Percentiles rank a stretch among this genome's conserved stretches.
Conservation (phyloP, 1,284 basidiomycete species). For the Heterobasidion irregulare region DNA sequence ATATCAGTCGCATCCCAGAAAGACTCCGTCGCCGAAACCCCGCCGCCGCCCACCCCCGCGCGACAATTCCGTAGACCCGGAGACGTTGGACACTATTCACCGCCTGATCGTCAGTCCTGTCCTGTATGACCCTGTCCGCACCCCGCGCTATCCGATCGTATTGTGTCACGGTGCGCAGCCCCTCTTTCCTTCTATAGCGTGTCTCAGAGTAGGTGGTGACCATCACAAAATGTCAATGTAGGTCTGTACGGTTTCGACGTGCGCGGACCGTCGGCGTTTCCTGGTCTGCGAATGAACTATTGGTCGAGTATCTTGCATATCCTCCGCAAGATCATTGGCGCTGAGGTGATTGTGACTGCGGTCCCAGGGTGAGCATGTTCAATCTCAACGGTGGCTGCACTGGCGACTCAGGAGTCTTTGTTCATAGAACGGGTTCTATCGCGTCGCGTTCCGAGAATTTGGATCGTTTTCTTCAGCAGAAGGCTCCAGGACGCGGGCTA, state of each 20-base stretch:
- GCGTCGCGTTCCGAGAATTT: slow-evolving; percentile 76
- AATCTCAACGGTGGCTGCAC: neutral
- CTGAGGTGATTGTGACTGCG: slow-evolving; percentile 91
- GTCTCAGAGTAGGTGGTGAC: slow-evolving; percentile 5
- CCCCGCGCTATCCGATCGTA: slow-evolving; percentile 85
- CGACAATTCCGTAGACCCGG: slow-evolving; percentile 12
- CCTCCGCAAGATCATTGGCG: slow-evolving; percentile 77
- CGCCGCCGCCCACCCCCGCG: neutral
- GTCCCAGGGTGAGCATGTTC: slow-evolving; percentile 68
- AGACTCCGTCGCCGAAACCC: neutral
- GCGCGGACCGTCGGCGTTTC: slow-evolving; percentile 67
- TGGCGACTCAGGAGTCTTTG: neutral
- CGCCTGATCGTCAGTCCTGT: slow-evolving; percentile 65
- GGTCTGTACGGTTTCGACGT: slow-evolving; percentile 95
- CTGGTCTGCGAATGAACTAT: slow-evolving; percentile 84
- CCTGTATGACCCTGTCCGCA: slow-evolving; percentile 67
- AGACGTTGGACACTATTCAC: slow-evolving; percentile 51
- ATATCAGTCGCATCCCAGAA: neutral
- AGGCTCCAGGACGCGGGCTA: slow-evolving; percentile 64
- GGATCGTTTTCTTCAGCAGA: slow-evolving; percentile 65
- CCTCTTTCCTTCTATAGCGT: neutral
- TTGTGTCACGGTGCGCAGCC: slow-evolving; percentile 80
- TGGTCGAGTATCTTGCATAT: slow-evolving; percentile 89
- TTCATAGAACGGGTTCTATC: slow-evolving; percentile 82
- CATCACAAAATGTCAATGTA: slow-evolving; percentile 21